phyloP scores from a whole-genome alignment of 2,329 filamentous ascomycete genomes.

The Epichloe coenophiala region DNA sequence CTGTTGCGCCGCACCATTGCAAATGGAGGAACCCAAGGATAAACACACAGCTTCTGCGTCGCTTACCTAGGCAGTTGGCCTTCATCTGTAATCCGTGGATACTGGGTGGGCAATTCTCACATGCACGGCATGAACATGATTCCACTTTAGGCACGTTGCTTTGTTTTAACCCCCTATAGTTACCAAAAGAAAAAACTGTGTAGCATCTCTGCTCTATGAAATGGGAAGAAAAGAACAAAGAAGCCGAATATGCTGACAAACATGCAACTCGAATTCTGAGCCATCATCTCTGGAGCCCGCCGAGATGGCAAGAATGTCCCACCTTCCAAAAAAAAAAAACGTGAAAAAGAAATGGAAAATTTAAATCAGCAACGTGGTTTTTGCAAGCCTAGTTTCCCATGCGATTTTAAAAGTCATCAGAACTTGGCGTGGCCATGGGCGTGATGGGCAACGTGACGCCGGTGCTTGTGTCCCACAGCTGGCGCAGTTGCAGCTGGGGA shows the following conservation, averaged over 20 bases:
- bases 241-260: slow-evolving; percentile 22
- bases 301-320: slow-evolving; percentile 16
- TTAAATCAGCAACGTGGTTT: slow-evolving; percentile 8
- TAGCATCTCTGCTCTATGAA: slow-evolving; percentile 20
- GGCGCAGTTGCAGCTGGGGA: slow-evolving; percentile 23
- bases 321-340: slow-evolving; percentile 5
- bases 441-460: slow-evolving; percentile 22
- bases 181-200: slow-evolving; percentile 16
- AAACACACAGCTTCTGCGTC: too few species aligned
- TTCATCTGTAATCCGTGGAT: too few species aligned
- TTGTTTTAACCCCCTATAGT: slow-evolving; percentile 17
- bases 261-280: slow-evolving; percentile 16
- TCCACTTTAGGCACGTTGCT: slow-evolving; percentile 4
- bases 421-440: slow-evolving; percentile 23
- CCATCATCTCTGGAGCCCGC: slow-evolving; percentile 22
- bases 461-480: slow-evolving; percentile 8
- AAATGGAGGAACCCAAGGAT: background rate
- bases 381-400: slow-evolving; percentile 7
- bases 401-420: slow-evolving; percentile 9
- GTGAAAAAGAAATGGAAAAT: background rate
- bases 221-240: slow-evolving; percentile 2
- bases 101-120: background rate
- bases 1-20: slow-evolving; percentile 6
- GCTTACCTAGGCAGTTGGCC: too few species aligned
- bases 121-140: background rate